Evolutionary conservation across 169 alveolate species (phyloP).

Genomic region (Plasmodium gonderi): DNA sequence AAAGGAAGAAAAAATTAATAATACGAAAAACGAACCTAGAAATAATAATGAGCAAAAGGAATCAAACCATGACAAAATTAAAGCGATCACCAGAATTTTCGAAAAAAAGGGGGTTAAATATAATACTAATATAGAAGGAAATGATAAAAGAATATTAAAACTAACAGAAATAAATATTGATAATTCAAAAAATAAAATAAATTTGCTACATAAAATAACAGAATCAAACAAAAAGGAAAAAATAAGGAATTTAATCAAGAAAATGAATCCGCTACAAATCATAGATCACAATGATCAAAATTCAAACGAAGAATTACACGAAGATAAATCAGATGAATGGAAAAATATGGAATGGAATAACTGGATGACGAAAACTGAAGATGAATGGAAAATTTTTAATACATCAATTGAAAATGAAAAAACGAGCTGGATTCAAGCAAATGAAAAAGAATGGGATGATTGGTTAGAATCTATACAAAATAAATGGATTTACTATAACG

Average conservation of each 20-base stretch:
- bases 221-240: neutral
- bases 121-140: neutral
- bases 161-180: neutral
- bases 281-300: neutral
- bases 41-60: neutral
- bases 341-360: constrained; percentile 20
- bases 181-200: neutral
- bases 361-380: constrained; percentile 17
- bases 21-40: neutral
- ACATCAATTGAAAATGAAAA: constrained; percentile 9
- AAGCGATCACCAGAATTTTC: neutral
- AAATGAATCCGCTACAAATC: neutral
- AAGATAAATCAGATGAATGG: constrained; percentile 5
- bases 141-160: neutral
- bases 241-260: neutral
- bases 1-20: neutral
- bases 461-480: neutral
- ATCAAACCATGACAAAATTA: neutral
- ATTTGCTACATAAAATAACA: neutral
- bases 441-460: constrained; percentile 11
- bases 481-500: constrained; percentile 19
- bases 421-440: constrained; percentile 7
- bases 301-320: neutral
- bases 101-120: neutral
- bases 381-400: constrained; percentile 11